Base-by-base conservation (phyloP, 768 basidiomycete genomes). In the Rhodosporidiobolus odoratus region DNA sequence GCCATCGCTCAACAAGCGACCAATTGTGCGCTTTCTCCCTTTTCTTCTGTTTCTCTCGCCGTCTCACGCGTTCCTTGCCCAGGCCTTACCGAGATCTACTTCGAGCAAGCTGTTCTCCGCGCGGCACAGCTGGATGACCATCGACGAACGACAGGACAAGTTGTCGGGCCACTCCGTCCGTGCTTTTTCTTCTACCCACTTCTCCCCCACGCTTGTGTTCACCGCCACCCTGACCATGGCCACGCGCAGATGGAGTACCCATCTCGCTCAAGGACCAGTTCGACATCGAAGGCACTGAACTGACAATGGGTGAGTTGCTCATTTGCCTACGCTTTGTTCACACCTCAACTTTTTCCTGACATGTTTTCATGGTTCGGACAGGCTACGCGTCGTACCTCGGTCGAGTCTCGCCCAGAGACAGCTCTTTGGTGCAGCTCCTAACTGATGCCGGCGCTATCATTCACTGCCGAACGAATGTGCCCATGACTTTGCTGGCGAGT, bases 1-100 rank as follows among this genome's bases (percentile, higher is more conserved):
- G 84, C 89, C 53, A 79, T 92, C 53, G 90, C 90, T 6, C 90
- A 92, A 56, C 89, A 91, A 74, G 77, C 91, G 35, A 38, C 35
- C 13, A 62, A 62, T 27, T 23, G 89, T 89, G 63, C 76, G 84
- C 77, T n/a, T 40, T 32, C 9, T 35, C 58, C 9, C 30, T 16
- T 58, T 25, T 62, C 13, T 19, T 21, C 27, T 37, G 9, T 17
- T 4, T 15, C 15, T 1, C 30, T 32, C 35, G 30, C 43, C 23
- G 25, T 32, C 30, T 30, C 45, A 38, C 43, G 9, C 45, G 16
- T 16, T 52, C 50, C 1, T 23, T 34, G 23, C n/a, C 13, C 15
- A 30, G 58, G 21, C 47, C 34, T 45, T 90, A 88, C 86, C 86
- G 15, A 89, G 89, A 71, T 91, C 27, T 90, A 89, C 74, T 83